These are phyloP conservation scores for Aplosporella prunicola DNA, from an alignment of 2,329 filamentous ascomycete genomes.

Conservation along the genomic window DNA sequence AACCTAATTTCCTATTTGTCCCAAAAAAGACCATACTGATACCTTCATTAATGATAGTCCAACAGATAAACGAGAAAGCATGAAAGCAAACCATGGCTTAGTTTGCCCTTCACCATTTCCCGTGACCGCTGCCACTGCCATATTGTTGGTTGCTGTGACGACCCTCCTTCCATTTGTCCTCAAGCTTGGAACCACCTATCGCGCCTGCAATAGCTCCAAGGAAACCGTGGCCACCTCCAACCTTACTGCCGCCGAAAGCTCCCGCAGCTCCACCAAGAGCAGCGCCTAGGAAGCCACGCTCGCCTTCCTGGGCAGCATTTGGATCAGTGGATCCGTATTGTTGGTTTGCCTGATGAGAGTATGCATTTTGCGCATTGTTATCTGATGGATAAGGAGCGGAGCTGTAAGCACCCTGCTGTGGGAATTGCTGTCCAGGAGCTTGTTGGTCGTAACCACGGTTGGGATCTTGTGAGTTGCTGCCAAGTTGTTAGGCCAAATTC, in stretches of 20 bases:
- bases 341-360: not conserved
- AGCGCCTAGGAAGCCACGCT: constrained; percentile 49
- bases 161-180: constrained; percentile 44
- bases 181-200: constrained; percentile 45
- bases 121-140: not conserved
- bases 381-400: constrained; percentile 18
- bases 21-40: not conserved
- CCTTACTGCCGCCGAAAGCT: constrained; percentile 46
- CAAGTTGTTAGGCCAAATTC: not conserved
- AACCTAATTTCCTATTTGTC: too few species aligned
- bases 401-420: constrained; percentile 21
- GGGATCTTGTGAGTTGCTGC: constrained; percentile 5
- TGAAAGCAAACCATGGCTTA: not conserved
- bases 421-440: constrained; percentile 15
- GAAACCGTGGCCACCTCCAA: constrained; percentile 47
- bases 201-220: constrained; percentile 50
- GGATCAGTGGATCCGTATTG: constrained; percentile 29
- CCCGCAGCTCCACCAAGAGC: constrained; percentile 49
- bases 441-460: constrained; percentile 5
- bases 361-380: constrained; percentile 17
- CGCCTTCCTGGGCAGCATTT: constrained; percentile 39
- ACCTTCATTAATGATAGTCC: too few species aligned
- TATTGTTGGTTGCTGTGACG: constrained; percentile 1
- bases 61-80: not conserved
- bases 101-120: not conserved